phyloP scores from a whole-genome alignment of 106 monocot genomes.

The Phalaenopsis aphrodite region DNA sequence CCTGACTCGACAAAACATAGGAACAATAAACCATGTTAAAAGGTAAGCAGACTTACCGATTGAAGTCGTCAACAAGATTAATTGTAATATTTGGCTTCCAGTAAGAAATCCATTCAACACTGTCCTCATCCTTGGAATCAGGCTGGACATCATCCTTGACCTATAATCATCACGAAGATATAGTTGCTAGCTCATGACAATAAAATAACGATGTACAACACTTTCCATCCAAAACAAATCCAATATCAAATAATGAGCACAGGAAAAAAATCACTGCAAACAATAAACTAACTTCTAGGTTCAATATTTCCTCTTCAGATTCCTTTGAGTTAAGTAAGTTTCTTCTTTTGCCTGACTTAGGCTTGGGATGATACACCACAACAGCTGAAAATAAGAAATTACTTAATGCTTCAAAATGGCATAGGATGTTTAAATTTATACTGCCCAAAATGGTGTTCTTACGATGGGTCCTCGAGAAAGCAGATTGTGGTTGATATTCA shows the following conservation, averaged over 20 bases:
- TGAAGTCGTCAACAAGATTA: slow-evolving; percentile 91
- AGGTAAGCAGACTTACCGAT: slow-evolving; percentile 24
- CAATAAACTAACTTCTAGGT: slow-evolving; percentile 36
- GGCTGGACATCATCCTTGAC: slow-evolving; percentile 25
- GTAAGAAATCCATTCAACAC: slow-evolving; percentile 79
- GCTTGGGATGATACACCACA: slow-evolving; percentile 68
- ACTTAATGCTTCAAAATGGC: not conserved
- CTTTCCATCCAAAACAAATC: not conserved
- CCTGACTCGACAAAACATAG: not conserved
- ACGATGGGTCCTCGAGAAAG: slow-evolving; percentile 79
- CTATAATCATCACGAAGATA: slow-evolving; percentile 19
- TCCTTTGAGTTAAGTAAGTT: slow-evolving; percentile 54
- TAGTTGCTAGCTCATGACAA: not conserved
- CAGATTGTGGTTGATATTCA: slow-evolving; percentile 55
- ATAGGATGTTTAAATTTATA: slow-evolving; percentile 1
- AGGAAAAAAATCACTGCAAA: not conserved
- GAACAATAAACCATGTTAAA: not conserved
- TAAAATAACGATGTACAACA: not conserved
- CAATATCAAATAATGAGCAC: not conserved
- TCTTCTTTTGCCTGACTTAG: slow-evolving; percentile 67
- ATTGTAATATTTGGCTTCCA: slow-evolving; percentile 96
- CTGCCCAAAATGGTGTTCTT: slow-evolving; percentile 12
- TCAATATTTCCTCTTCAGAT: slow-evolving; percentile 23
- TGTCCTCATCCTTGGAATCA: slow-evolving; percentile 49
- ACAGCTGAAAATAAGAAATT: slow-evolving; percentile 47